phyloP scores from a whole-genome alignment of 768 basidiomycete genomes.

The Russula foetens region DNA sequence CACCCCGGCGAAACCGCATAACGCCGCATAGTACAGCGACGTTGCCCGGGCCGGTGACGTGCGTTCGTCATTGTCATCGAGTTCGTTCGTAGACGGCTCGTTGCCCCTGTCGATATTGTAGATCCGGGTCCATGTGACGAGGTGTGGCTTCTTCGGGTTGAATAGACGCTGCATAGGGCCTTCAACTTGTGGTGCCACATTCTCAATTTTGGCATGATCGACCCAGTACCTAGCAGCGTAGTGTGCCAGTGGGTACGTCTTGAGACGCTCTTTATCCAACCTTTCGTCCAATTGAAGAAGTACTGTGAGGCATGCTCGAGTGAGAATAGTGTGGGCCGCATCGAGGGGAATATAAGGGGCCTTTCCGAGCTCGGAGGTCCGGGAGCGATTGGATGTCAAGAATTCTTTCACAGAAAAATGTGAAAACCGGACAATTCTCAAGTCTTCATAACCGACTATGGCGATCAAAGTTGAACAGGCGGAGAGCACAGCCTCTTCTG shows the following conservation, averaged over 20 bases:
- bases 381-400: background rate
- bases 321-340: background rate
- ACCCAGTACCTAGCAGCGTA: background rate
- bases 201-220: background rate
- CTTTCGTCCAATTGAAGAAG: background rate
- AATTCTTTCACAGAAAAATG: background rate
- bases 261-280: background rate
- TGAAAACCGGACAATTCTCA: background rate
- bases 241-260: background rate
- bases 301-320: background rate
- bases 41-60: background rate
- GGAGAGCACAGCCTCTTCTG: background rate
- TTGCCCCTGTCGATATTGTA: background rate
- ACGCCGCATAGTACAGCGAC: background rate
- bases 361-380: background rate
- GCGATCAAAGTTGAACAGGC: background rate
- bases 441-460: background rate
- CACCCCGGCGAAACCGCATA: background rate
- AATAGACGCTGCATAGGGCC: background rate
- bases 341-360: background rate
- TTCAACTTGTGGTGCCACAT: background rate
- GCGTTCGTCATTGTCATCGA: background rate
- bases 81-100: background rate
- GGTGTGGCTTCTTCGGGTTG: background rate
- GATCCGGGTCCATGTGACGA: background rate